Conservation (phyloP, 305 asterid genomes). For the Fraxinus dipetala region DNA sequence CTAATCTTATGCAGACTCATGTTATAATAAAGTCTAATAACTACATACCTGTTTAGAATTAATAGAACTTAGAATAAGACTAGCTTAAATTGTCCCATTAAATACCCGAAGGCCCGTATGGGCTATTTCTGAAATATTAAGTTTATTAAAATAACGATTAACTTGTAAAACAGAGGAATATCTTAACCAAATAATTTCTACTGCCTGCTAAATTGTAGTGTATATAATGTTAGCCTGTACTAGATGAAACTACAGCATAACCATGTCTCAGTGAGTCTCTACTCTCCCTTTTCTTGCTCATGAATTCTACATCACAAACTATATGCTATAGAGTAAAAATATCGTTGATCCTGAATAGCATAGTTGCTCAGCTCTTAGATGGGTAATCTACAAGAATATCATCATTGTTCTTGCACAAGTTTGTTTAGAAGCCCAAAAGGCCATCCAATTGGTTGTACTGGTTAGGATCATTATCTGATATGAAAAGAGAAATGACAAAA, state of each 20-base stretch:
- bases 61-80: background rate
- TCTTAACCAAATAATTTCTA: background rate
- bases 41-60: background rate
- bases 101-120: background rate
- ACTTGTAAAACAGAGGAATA: background rate
- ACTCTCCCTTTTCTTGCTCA: background rate
- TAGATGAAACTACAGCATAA: background rate
- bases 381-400: background rate
- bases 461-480: background rate
- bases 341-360: background rate
- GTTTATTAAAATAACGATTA: background rate
- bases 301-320: background rate
- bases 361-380: background rate
- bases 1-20: background rate
- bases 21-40: background rate
- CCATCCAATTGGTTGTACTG: background rate
- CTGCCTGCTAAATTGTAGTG: background rate
- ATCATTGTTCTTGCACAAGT: background rate
- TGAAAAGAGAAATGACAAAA: background rate
- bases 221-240: background rate
- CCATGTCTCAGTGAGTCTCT: background rate
- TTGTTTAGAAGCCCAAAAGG: background rate
- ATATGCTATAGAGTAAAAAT: background rate
- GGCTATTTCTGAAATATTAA: background rate
- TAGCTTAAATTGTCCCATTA: background rate